Conservation (phyloP, 192 early-diverging fungal species). For the Entomortierella chlamydospora region DNA sequence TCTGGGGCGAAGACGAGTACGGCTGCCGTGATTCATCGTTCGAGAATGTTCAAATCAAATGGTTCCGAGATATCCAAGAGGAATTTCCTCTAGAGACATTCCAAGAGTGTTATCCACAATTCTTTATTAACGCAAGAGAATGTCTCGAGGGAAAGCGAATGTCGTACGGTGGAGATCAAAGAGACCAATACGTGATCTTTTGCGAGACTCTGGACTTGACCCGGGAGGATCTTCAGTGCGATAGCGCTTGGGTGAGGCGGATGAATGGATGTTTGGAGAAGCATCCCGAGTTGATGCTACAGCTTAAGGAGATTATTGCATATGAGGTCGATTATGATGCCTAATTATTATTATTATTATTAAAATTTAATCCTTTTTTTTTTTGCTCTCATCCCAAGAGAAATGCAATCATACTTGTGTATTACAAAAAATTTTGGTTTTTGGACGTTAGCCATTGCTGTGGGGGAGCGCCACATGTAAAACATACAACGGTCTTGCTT, state of each 20-base stretch:
- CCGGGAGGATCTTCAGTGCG: conserved; percentile 29
- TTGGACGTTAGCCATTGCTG: too few species aligned
- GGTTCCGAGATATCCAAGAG: conserved; percentile 34
- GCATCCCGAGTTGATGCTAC: conserved; percentile 40
- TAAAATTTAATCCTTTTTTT: too few species aligned
- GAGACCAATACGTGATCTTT: conserved; percentile 38
- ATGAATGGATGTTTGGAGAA: conserved; percentile 45
- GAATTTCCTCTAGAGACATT: conserved; percentile 34
- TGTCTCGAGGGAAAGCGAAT: conserved; percentile 31
- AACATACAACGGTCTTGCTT: too few species aligned
- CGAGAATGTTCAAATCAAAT: conserved; percentile 50
- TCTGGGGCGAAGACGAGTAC: conserved; percentile 38
- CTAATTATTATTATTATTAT: background rate
- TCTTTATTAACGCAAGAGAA: conserved; percentile 42
- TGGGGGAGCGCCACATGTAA: too few species aligned
- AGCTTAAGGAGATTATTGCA: conserved; percentile 48
- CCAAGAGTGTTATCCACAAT: conserved; percentile 37
- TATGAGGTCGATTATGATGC: conserved; percentile 41
- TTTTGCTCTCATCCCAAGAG: too few species aligned
- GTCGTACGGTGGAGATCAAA: conserved; percentile 30
- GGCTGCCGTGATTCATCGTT: conserved; percentile 36
- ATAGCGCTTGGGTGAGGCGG: conserved; percentile 42
- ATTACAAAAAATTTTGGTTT: too few species aligned
- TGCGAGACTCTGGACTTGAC: conserved; percentile 25
- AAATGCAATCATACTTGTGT: too few species aligned